Evolutionary conservation across 305 asterid genomes (phyloP).

Genomic region (Lippia alba): DNA sequence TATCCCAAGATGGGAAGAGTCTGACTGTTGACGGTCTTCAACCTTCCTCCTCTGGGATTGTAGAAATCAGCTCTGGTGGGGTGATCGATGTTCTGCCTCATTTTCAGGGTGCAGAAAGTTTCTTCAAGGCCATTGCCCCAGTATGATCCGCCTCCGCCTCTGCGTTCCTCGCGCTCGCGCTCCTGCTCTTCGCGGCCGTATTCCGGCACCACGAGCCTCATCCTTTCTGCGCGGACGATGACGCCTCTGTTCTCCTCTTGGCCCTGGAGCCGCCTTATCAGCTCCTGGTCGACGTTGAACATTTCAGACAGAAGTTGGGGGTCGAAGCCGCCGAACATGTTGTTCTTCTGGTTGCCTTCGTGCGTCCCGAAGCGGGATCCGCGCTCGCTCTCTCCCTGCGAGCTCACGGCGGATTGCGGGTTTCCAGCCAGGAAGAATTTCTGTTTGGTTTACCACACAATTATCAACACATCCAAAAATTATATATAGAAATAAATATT

Average conservation of each 20-base stretch:
- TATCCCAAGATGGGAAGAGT: slow-evolving; percentile 57
- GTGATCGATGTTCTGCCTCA: slow-evolving; percentile 53
- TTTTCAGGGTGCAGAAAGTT: slow-evolving; percentile 54
- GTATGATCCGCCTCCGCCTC: background rate
- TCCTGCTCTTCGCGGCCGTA: slow-evolving; percentile 32
- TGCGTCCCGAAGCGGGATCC: background rate
- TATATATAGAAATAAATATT: too few relatives aligned
- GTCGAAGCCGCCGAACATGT: slow-evolving; percentile 44
- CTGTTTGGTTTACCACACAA: slow-evolving; percentile 31
- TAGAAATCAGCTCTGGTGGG: slow-evolving; percentile 52
- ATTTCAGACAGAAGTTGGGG: slow-evolving; percentile 38
- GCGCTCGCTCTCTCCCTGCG: slow-evolving; percentile 22
- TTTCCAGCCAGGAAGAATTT: slow-evolving; percentile 70
- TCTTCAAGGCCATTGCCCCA: slow-evolving; percentile 58
- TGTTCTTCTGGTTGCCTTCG: slow-evolving; percentile 24
- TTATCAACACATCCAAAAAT: too few relatives aligned
- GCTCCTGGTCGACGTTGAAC: slow-evolving; percentile 35
- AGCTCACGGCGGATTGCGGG: slow-evolving; percentile 34
- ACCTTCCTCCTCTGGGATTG: slow-evolving; percentile 71
- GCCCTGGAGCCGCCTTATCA: slow-evolving; percentile 36
- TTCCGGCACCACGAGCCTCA: slow-evolving; percentile 41
- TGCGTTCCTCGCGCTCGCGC: slow-evolving; percentile 16
- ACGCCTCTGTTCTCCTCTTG: slow-evolving; percentile 51
- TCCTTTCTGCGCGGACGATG: slow-evolving; percentile 50
- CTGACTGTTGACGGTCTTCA: slow-evolving; percentile 60